Percentiles rank a stretch among this genome's conserved stretches.
These are phyloP conservation scores for Spergularia bocconei DNA, from an alignment of 148 eudicot genomes.

Conservation along the genomic window DNA sequence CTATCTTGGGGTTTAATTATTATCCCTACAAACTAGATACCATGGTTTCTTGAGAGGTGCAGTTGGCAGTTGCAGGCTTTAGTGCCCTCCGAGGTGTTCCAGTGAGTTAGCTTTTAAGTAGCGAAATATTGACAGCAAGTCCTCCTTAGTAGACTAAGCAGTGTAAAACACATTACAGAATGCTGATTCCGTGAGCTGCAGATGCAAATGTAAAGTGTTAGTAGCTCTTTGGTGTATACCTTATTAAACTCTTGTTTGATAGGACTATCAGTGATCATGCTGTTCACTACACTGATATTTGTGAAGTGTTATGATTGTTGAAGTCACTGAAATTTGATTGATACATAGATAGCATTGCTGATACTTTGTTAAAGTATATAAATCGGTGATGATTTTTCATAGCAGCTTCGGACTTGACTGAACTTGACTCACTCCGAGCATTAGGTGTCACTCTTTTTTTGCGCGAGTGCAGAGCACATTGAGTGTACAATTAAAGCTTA, in stretches of 20 bases:
- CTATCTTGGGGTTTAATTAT: background rate
- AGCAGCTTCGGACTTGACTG: too few relatives aligned
- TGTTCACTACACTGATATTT: background rate
- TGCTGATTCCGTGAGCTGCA: background rate
- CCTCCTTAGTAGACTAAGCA: background rate
- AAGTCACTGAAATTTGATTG: too few relatives aligned
- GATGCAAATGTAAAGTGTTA: slow-evolving; percentile 11
- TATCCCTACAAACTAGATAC: background rate
- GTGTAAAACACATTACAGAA: slow-evolving; percentile 2
- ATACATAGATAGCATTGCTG: too few relatives aligned
- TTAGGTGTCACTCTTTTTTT: too few relatives aligned
- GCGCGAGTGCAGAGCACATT: too few relatives aligned
- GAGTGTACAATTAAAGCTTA: too few relatives aligned
- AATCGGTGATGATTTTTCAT: too few relatives aligned
- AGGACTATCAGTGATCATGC: background rate
- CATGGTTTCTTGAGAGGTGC: slow-evolving; percentile 5
- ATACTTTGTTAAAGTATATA: too few relatives aligned
- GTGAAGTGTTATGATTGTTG: background rate
- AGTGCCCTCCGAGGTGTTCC: background rate
- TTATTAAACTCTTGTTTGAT: background rate
- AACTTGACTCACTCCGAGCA: too few relatives aligned
- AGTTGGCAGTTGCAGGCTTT: background rate
- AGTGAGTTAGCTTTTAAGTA: background rate
- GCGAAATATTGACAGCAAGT: slow-evolving; percentile 2
- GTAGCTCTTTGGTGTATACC: slow-evolving; percentile 1